These are phyloP conservation scores for Entomortierella beljakovae DNA, from an alignment of 192 early-diverging fungal genomes.

Conservation along the genomic window DNA sequence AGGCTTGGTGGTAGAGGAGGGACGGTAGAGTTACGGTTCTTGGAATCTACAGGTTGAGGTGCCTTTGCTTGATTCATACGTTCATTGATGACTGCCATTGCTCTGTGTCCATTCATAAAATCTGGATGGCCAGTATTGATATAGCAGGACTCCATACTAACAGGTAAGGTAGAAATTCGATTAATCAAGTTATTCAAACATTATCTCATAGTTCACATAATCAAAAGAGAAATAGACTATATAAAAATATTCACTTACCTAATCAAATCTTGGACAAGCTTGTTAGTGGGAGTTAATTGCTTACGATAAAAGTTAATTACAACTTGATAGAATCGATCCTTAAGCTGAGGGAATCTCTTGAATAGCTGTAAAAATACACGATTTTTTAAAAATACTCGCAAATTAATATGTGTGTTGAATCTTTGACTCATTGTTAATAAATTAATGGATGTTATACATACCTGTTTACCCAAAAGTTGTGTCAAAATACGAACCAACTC, in stretches of 20 bases:
- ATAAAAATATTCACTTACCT: slow-evolving; percentile 50
- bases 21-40: slow-evolving; percentile 39
- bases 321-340: slow-evolving; percentile 92
- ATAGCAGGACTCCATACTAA: slow-evolving; percentile 93
- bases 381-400: too few relatives aligned
- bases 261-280: slow-evolving; percentile 94
- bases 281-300: slow-evolving; percentile 90
- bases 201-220: too few relatives aligned
- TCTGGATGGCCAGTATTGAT: slow-evolving; percentile 99
- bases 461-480: slow-evolving; percentile 90
- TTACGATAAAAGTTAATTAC: slow-evolving; percentile 97
- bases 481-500: slow-evolving; percentile 96
- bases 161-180: too few relatives aligned
- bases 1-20: slow-evolving; percentile 43
- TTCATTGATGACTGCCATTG: slow-evolving; percentile 93
- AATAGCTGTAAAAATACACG: slow-evolving; percentile 67
- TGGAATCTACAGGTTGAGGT: slow-evolving; percentile 49
- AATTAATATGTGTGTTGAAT: too few relatives aligned
- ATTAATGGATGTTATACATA: slow-evolving; percentile 31
- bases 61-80: slow-evolving; percentile 79
- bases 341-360: slow-evolving; percentile 95
- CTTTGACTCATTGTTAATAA: too few relatives aligned
- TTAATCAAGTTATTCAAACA: slow-evolving; percentile 18
- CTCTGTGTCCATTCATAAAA: slow-evolving; percentile 97
- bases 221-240: neutral